Conservation (phyloP, 225 moss, liverwort and hornwort genomes). For the Takakia lepidozioides region DNA sequence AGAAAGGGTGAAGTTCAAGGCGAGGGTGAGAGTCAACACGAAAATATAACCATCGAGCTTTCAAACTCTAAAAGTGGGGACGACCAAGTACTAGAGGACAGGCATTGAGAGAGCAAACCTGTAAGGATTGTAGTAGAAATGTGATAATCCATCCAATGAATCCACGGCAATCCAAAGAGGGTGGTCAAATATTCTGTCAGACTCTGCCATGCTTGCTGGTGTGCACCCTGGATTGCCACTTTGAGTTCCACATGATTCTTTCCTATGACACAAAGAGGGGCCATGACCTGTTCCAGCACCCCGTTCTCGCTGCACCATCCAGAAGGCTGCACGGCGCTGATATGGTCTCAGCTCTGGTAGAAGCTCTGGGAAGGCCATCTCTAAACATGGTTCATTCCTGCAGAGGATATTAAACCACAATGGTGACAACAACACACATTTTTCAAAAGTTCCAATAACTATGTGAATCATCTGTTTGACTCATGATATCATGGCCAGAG, state of each 20-base stretch:
- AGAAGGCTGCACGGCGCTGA: constrained; percentile 86
- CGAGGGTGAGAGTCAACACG: too few species aligned
- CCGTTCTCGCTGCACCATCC: constrained; percentile 97
- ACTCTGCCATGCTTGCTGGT: constrained; percentile 27
- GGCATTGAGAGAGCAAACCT: constrained; percentile 47
- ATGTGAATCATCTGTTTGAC: background rate
- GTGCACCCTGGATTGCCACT: constrained; percentile 19
- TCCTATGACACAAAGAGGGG: too few species aligned
- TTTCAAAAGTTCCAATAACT: background rate
- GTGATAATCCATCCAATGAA: constrained; percentile 54
- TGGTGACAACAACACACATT: constrained; percentile 1
- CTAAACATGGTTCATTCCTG: constrained; percentile 61
- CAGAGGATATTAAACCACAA: constrained; percentile 10
- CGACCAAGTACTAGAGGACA: too few species aligned
- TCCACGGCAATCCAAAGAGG: constrained; percentile 74
- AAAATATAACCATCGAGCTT: too few species aligned
- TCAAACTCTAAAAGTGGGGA: too few species aligned
- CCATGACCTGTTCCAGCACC: constrained; percentile 28
- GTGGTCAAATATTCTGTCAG: constrained; percentile 26
- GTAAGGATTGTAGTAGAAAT: constrained; percentile 84
- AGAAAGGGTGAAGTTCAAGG: too few species aligned
- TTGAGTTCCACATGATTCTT: constrained; percentile 2
- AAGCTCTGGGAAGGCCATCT: constrained; percentile 73
- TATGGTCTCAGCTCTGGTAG: constrained; percentile 82
- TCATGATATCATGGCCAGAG: too few species aligned